phyloP scores from a whole-genome alignment of 2,329 filamentous ascomycete genomes.

The Aspergillus ibericus region DNA sequence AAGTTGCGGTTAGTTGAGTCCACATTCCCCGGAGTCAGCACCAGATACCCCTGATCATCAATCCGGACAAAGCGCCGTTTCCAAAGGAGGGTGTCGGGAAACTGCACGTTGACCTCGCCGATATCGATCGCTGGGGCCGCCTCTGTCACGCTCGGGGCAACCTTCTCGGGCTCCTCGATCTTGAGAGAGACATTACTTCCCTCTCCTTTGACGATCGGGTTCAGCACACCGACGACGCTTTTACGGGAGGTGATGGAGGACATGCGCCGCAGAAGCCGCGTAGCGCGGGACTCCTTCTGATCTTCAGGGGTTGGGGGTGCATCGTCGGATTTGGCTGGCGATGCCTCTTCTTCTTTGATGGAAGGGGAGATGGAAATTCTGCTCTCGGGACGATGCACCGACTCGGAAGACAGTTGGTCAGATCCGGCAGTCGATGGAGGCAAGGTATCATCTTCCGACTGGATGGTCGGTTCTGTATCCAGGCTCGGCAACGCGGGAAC shows the following conservation, averaged over 20 bases:
- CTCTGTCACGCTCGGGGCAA: conserved; percentile 10
- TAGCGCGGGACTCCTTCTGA: conserved; percentile 58
- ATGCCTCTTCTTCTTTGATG: conserved; percentile 36
- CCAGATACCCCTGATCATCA: conserved; percentile 78
- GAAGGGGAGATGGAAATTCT: conserved; percentile 41
- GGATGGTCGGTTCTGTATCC: conserved; percentile 21
- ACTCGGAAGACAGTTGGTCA: conserved; percentile 39
- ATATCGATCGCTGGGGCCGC: conserved; percentile 63
- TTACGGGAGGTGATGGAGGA: conserved; percentile 58
- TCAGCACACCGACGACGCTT: conserved; percentile 42
- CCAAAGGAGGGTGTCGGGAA: conserved; percentile 94
- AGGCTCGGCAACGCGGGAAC: conserved; percentile 18
- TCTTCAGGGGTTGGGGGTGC: conserved; percentile 43
- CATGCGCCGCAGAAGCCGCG: conserved; percentile 66
- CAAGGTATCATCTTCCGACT: conserved; percentile 36
- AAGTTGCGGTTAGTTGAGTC: conserved; percentile 59
- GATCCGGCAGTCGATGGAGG: conserved; percentile 45
- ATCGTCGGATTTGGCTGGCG: conserved; percentile 34
- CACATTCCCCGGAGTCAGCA: conserved; percentile 70
- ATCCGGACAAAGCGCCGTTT: conserved; percentile 88
- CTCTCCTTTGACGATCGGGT: conserved; percentile 40
- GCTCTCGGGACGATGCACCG: conserved; percentile 41
- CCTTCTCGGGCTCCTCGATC: conserved; percentile 19
- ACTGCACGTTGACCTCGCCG: conserved; percentile 94
- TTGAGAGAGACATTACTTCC: conserved; percentile 31